Base-by-base conservation (phyloP, 225 moss, liverwort and hornwort genomes). In the Anthoceros angustus region DNA sequence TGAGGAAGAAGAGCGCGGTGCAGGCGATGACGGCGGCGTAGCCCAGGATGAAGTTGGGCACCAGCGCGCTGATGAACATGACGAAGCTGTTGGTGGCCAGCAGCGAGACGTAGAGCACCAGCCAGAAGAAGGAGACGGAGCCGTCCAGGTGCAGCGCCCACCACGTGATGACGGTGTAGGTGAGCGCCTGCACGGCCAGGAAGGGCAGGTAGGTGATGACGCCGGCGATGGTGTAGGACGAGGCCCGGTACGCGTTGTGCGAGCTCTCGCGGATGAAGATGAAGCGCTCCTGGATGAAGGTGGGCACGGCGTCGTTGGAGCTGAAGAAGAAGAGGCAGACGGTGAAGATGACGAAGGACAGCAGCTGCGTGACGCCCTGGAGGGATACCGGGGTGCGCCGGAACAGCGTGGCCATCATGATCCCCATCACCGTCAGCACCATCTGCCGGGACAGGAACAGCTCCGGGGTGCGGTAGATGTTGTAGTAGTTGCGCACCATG, bases 221-320 rank as follows among this genome's bases (percentile, higher is more conserved):
- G 46, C 66, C 71, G 42, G 78, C 75, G 8, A 79, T 49, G 6
- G 76, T 76, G 18, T 70, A 82, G 5, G 82, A 71, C 1, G 76
- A 78, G 40, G 77, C 73, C 9, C 82, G 68, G 73, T 82, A 82
- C 0, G 82, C 72, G 6, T 74, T 70, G n/a, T 74, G 62, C 23
- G 78, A 82, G 9, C 74, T 78, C 62, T 82, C 78, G 25, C 82
- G 71, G 60, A 79, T 82, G 64, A 74, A 78, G 62, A 79, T 82
- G 42, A 73, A 74, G 21, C 78, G 75, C 71, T 82, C 81, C 45
- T 67, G 69, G 12, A 77, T 69, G 67, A 79, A 77, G 16, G 75
- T 66, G 5, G 83, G 83, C 2, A 83, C 69, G 8, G 79, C 77
- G 50, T 79, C 79, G 23, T 71, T 77, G 41, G 77, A 79, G 23